These are phyloP conservation scores for Boechera divaricarpa DNA, from an alignment of 345 rosid species.

Conservation along the genomic window DNA sequence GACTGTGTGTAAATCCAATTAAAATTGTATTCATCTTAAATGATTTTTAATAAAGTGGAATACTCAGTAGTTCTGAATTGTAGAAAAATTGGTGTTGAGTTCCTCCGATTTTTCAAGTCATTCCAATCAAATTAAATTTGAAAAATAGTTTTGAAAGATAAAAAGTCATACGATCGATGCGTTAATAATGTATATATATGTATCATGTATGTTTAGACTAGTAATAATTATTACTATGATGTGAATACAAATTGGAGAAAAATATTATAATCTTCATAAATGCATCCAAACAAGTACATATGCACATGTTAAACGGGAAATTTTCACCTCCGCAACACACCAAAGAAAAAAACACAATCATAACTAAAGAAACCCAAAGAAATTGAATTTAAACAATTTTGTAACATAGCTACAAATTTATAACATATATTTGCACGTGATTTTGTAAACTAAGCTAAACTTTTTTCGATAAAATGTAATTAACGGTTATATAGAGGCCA, in stretches of 20 bases:
- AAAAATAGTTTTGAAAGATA: background rate
- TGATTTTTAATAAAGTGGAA: too few relatives aligned
- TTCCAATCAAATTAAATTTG: background rate
- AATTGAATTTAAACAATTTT: background rate
- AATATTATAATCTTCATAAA: conserved; percentile 7
- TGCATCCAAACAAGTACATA: conserved; percentile 5
- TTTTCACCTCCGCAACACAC: conserved; percentile 7
- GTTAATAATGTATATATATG: background rate
- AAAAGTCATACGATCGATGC: background rate
- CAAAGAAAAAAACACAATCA: background rate
- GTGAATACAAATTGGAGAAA: conserved; percentile 18
- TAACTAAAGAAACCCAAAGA: background rate
- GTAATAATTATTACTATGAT: conserved; percentile 3
- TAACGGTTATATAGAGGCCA: background rate
- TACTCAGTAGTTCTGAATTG: too few relatives aligned
- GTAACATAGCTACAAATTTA: background rate
- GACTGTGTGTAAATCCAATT: too few relatives aligned
- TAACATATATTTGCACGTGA: background rate
- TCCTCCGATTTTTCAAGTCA: background rate
- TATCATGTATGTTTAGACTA: background rate
- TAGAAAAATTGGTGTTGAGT: too few relatives aligned
- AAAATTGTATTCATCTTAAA: too few relatives aligned
- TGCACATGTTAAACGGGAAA: conserved; percentile 36
- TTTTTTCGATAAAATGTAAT: background rate
- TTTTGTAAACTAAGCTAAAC: background rate